Conservation (phyloP, 129 eudicot species). For the Kitagawia praeruptora region DNA sequence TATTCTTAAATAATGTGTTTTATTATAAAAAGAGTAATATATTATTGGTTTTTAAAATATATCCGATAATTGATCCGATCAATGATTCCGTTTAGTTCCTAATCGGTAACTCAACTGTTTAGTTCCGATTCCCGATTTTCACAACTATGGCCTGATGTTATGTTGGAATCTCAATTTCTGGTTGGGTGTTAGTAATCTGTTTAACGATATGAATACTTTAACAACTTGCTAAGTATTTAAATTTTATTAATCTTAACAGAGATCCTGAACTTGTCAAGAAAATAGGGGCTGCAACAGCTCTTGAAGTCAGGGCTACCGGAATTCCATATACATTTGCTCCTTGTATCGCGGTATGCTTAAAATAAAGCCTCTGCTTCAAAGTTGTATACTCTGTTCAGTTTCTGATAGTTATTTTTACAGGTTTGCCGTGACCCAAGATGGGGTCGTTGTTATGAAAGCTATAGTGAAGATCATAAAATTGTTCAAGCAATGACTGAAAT, state of each 20-base stretch:
- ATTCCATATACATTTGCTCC: constrained; percentile 29
- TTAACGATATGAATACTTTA: not conserved
- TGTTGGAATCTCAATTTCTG: not conserved
- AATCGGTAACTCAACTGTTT: too few species aligned
- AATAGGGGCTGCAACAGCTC: constrained; percentile 32
- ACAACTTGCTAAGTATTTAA: not conserved
- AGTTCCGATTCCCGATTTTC: too few species aligned
- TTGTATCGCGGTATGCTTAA: constrained; percentile 21
- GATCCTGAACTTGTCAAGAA: constrained; percentile 23
- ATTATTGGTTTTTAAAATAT: too few species aligned
- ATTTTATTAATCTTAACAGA: constrained; percentile 7
- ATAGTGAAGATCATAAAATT: constrained; percentile 16
- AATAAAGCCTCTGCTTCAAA: not conserved
- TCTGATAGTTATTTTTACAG: not conserved
- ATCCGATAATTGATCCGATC: too few species aligned
- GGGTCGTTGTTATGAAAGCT: constrained; percentile 15
- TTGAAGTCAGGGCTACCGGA: constrained; percentile 32
- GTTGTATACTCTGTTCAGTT: not conserved
- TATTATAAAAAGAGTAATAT: too few species aligned
- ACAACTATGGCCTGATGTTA: not conserved
- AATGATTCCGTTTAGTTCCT: too few species aligned
- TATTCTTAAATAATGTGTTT: too few species aligned
- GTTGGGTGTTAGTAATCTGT: not conserved
- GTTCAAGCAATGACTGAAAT: constrained; percentile 13
- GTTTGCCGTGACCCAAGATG: constrained; percentile 15